Evolutionary conservation across 257 asterid genomes (phyloP).

Genomic region (Striga asiatica): DNA sequence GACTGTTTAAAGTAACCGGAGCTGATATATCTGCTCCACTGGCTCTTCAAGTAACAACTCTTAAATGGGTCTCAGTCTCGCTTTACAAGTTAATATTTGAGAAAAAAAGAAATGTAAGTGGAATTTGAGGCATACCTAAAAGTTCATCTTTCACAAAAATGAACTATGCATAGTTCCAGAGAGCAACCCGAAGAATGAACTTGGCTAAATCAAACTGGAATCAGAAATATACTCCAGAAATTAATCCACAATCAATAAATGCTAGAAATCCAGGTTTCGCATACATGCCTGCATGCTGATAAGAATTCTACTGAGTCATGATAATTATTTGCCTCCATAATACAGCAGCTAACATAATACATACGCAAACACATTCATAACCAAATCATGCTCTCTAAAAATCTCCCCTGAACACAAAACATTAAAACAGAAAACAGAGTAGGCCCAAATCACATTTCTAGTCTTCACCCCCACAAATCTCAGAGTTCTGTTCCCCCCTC

Average conservation of each 20-base stretch:
- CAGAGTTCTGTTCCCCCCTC: constrained; percentile 5
- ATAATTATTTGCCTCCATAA: background rate
- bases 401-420: constrained; percentile 5
- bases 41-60: too few relatives aligned
- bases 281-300: constrained; percentile 2
- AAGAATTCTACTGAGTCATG: constrained; percentile 1
- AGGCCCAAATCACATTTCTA: constrained; percentile 12
- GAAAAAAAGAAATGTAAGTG: too few relatives aligned
- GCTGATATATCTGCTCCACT: too few relatives aligned
- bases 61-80: too few relatives aligned
- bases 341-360: too few relatives aligned
- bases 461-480: constrained; percentile 18
- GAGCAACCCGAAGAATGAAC: too few relatives aligned
- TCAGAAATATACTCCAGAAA: background rate
- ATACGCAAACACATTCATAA: constrained; percentile 7
- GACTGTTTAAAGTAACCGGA: too few relatives aligned
- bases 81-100: too few relatives aligned
- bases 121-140: too few relatives aligned
- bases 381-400: constrained; percentile 13
- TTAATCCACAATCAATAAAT: background rate
- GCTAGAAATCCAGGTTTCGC: constrained; percentile 4
- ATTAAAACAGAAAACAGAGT: constrained; percentile 12
- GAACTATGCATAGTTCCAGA: too few relatives aligned
- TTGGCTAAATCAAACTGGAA: too few relatives aligned
- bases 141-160: too few relatives aligned